Evolutionary conservation across 2,329 filamentous ascomycete genomes (phyloP), one percentile per base, ranked within the genome.

Genomic region (Fusarium tanahbumbuense): DNA sequence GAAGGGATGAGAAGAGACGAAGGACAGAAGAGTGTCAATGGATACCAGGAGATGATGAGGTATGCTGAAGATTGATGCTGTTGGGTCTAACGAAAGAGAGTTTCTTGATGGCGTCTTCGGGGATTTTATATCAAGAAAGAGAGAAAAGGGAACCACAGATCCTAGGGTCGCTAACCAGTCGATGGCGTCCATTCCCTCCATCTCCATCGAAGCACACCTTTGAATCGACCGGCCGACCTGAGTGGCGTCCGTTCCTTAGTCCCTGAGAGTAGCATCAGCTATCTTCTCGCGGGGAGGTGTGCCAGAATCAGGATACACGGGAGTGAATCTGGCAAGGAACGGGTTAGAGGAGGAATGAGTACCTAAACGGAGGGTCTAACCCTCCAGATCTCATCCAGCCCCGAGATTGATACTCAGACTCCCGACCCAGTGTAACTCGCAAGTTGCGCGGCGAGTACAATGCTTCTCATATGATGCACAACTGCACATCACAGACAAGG

Each of bases 121-220:
- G 68, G 47, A 54, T 47, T 71, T 71, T 70, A 70, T 65, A 70
- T 68, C 47, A 25, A 52, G 13, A 45, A 50, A 23, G 23, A 28
- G 28, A 27, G 20, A 59, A n/a, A 42, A 56, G 55, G 41, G 48
- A 34, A 55, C 23, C 48, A 23, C 44, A 30, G 30, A 56, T 32
- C 12, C 10, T 12, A 37, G 1, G 2, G 34, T 37, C 27, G 34
- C 50, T 47, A 12, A 11, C 25, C 28, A 9, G 49, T 54, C 25
- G 34, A 57, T 56, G 32, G 46, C 46, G 28, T 34, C 45, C 52
- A 61, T 61, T 66, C 61, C 41, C 56, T 50, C 7, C 55, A 61
- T 64, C 13, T 56, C 23, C 52, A 56, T 71, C 53, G 48, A 48
- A 68, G 25, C 57, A 71, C 58, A 60, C 58, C 57, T 60, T 53